These are phyloP conservation scores for Ophiostoma triangulosporum DNA, from an alignment of 2,329 filamentous ascomycete species.

Conservation along the genomic window DNA sequence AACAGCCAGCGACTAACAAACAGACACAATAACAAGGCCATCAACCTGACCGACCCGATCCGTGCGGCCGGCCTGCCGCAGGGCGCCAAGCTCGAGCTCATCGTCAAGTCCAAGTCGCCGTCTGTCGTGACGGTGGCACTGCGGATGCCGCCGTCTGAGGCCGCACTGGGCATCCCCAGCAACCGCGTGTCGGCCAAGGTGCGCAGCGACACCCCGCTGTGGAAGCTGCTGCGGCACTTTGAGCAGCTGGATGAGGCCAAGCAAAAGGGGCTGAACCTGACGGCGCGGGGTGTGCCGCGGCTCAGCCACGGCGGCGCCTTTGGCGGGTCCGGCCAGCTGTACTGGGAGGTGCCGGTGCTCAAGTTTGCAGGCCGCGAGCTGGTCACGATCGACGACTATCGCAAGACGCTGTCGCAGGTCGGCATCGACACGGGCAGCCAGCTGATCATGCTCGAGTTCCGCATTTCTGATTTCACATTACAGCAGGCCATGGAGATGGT, in stretches of 20 bases:
- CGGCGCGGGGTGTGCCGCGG: conserved; percentile 62
- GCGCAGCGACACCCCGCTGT: conserved; percentile 74
- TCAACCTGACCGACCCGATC: conserved; percentile 77
- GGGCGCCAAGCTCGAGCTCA: conserved; percentile 85
- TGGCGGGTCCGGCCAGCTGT: conserved; percentile 57
- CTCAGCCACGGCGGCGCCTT: conserved; percentile 29
- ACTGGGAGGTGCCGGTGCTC: conserved; percentile 77
- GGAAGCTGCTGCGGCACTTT: conserved; percentile 81
- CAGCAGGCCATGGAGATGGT: conserved; percentile 80
- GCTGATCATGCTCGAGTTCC: conserved; percentile 65
- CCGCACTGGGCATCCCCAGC: conserved; percentile 39
- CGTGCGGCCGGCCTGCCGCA: conserved; percentile 68
- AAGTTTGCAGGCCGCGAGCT: conserved; percentile 74
- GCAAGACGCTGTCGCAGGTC: conserved; percentile 77
- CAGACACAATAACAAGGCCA: conserved; percentile 68
- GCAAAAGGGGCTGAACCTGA: conserved; percentile 59
- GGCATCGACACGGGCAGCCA: conserved; percentile 77
- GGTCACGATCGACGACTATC: conserved; percentile 63
- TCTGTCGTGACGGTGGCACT: conserved; percentile 81
- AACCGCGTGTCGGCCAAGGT: conserved; percentile 72
- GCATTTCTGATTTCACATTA: conserved; percentile 60
- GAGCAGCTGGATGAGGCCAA: conserved; percentile 59
- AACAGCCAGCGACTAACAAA: too few relatives aligned
- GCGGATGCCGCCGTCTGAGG: conserved; percentile 64
- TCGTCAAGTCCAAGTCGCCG: conserved; percentile 73